A percentile compares a stretch with the other conserved stretches of the same genome.
Evolutionary conservation across 2,329 filamentous ascomycete genomes (phyloP).

Genomic region (Ustulina deusta): DNA sequence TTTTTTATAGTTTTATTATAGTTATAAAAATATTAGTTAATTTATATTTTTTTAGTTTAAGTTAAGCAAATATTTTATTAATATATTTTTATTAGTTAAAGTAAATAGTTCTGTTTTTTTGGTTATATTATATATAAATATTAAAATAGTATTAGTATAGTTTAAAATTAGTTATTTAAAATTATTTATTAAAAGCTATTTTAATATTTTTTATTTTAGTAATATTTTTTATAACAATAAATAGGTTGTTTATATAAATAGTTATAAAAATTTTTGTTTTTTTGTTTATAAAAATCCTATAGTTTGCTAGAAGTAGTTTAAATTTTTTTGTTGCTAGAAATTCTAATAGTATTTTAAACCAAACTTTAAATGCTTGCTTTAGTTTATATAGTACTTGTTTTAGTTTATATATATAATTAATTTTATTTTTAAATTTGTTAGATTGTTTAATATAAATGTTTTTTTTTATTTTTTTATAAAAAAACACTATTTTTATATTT

Average conservation of each 20-base stretch:
- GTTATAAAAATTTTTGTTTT: slow-evolving; percentile 18
- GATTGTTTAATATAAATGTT: slow-evolving; percentile 22
- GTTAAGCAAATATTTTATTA: slow-evolving; percentile 20
- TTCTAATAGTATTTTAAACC: slow-evolving; percentile 22
- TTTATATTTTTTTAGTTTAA: slow-evolving; percentile 8
- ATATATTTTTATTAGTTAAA: slow-evolving; percentile 28
- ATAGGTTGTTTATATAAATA: slow-evolving; percentile 17
- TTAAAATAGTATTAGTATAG: slow-evolving; percentile 19
- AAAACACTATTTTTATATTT: slow-evolving; percentile 16
- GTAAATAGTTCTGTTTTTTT: slow-evolving; percentile 19
- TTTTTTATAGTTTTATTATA: slow-evolving; percentile 22
- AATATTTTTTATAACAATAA: background rate
- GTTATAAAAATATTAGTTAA: slow-evolving; percentile 15
- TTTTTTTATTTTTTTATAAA: slow-evolving; percentile 23
- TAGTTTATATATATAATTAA: slow-evolving; percentile 17
- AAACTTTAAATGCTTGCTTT: slow-evolving; percentile 17
- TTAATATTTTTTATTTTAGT: slow-evolving; percentile 22
- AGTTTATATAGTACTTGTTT: slow-evolving; percentile 12
- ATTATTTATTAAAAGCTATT: background rate
- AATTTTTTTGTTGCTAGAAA: slow-evolving; percentile 8
- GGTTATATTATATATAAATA: slow-evolving; percentile 10
- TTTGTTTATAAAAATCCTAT: slow-evolving; percentile 12
- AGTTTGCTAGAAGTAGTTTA: slow-evolving; percentile 10
- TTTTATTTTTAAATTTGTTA: slow-evolving; percentile 14
- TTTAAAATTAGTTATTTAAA: slow-evolving; percentile 21